Evolutionary conservation across 306 rosid species (phyloP), one percentile per base, ranked within the genome.

Genomic region (Luffa acutangula): DNA sequence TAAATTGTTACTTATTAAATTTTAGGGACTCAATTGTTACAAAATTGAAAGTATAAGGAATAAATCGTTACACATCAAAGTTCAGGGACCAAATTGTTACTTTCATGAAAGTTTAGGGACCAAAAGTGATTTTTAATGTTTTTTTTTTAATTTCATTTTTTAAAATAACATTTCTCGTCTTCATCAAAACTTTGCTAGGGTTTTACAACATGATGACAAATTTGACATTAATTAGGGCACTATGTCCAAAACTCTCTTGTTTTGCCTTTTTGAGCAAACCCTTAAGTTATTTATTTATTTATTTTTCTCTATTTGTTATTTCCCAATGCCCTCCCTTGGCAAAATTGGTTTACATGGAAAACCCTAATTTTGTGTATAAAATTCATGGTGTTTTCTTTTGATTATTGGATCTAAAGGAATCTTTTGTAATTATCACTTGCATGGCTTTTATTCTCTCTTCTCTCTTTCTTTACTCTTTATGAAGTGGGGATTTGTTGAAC

Each of bases 181-280:
- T 83, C 81, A 83, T 33, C 62, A 83, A 80, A 69, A 80, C 41
- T 36, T 62, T 7, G 51, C 14, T 69, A 62, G 80, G 75, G 77
- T 56, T 74, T 75, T 76, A 82, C 80, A 81, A 62, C 54, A 59
- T 79, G 73, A 25, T 60, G 79, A 78, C 85, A 37, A 78, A 69
- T 54, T 14, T 66, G 31, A 43, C 73, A 77, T 77, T 77, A 62
- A 56, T 67, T 34, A 56, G 62, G 78, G 65, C 84, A 67, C 81
- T 69, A 57, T 56, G 37, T 56, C 20, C 64, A 72, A 52, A 41
- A 42, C 70, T 6, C 13, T 25, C 37, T 64, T 77, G 10, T 77
- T 14, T 77, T 56, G 3, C 72, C 41, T 31, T 36, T 36, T 57
- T 39, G 42, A 13, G 37, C 1, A 13, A 14, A 64, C 18, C 39